Base-by-base conservation (phyloP, 2,329 filamentous ascomycete genomes). In the Colletotrichum agaves region DNA sequence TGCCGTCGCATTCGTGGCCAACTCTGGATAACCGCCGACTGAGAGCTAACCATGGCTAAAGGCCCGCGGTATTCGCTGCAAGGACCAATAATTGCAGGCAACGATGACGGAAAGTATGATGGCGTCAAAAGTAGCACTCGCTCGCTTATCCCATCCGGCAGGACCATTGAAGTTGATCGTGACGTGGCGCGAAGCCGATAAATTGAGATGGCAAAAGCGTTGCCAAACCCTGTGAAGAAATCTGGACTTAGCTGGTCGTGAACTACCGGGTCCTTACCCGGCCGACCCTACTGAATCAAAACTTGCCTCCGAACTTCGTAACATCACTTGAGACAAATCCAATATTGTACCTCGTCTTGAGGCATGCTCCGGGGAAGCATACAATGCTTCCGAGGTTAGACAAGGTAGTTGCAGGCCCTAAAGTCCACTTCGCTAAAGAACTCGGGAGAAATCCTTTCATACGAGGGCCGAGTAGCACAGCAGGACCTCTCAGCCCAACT, bases 391-490 rank as follows among this genome's bases (percentile, higher is more conserved):
- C 52, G 53, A 35, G 10, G 39, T 59, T 15, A 12, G 61, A 55
- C 39, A 59, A 7, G 15, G 39, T 23, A 5, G 5, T 49, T 53
- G 39, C 17, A 37, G 19, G 37, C 27, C 6, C 23, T 37, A 10
- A 35, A 43, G 37, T 21, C 47, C 6, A 19, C 19, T 27, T n/a
- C 46, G 27, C n/a, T 33, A 27, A n/a, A 44, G 23, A 44, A 13
- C 31, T 31, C 37, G 19, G 15, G 39, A 41, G 21, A 52, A 23
- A 19, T 11, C 19, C 15, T 44, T 67, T 43, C 5, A 50, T 19
- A 23, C 19, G 13, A 21, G 44, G n/a, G 37, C 12, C 35, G 23
- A 33, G 46, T 59, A 17, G 52, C 60, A 67, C 60, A 53, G 13
- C 31, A 47, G 52, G 39, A 39, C 7, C 5, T 37, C 23, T 41